Percentiles rank a stretch among this genome's conserved stretches.
phyloP scores from a whole-genome alignment of 345 rosid species.

The Cardamine chenopodiifolia region DNA sequence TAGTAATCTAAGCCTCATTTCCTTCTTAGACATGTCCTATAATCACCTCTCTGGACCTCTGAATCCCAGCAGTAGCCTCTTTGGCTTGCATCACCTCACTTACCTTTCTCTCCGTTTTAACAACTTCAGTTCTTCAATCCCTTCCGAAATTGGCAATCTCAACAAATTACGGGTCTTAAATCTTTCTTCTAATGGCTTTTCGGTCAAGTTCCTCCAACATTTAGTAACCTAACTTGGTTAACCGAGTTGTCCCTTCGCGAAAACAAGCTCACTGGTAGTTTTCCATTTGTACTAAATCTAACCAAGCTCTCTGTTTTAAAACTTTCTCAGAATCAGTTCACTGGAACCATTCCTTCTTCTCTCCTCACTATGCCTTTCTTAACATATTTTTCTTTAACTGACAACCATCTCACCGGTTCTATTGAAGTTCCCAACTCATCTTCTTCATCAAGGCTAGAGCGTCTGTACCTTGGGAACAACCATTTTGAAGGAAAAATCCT shows the following conservation, averaged over 20 bases:
- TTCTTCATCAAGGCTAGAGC: background rate
- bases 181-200: background rate
- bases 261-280: background rate
- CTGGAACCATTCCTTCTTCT: background rate
- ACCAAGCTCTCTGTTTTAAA: background rate
- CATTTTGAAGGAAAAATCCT: background rate
- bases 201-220: background rate
- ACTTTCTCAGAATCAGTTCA: background rate
- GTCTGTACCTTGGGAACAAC: background rate
- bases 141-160: background rate
- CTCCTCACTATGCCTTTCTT: background rate
- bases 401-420: background rate
- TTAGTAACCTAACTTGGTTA: background rate
- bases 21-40: background rate
- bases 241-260: background rate
- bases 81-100: background rate
- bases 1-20: background rate
- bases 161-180: background rate
- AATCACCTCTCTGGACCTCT: conserved; percentile 1
- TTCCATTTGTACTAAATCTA: background rate
- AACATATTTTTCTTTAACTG: background rate
- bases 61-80: background rate
- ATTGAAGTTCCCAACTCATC: background rate
- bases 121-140: background rate
- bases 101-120: background rate